These are phyloP conservation scores for Zymoseptoria tritici DNA, from an alignment of 2,329 filamentous ascomycete genomes.

Conservation along the genomic window DNA sequence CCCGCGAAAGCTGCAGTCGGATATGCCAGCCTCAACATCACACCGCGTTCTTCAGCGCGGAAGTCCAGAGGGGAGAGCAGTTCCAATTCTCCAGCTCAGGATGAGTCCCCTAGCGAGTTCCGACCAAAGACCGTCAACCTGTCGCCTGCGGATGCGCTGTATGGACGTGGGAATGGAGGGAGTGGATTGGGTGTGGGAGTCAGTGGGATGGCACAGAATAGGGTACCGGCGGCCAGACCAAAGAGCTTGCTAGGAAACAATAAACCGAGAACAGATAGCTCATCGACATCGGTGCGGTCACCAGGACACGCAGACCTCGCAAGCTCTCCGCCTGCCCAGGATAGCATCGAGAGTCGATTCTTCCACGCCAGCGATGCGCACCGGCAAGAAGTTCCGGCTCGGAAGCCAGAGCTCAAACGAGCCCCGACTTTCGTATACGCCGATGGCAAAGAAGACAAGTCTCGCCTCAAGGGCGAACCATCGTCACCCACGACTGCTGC, in stretches of 20 bases:
- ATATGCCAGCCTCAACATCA: conserved; percentile 61
- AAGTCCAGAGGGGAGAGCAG: conserved; percentile 63
- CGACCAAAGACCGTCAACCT: conserved; percentile 5
- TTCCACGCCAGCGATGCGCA: conserved; percentile 79
- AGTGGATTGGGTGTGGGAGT: conserved; percentile 14
- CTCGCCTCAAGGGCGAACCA: conserved; percentile 30
- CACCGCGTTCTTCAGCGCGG: conserved; percentile 68
- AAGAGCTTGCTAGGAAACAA: conserved; percentile 32
- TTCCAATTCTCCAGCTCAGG: conserved; percentile 47
- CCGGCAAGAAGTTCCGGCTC: conserved; percentile 23
- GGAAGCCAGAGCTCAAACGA: conserved; percentile 37
- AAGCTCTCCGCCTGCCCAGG: conserved; percentile 9
- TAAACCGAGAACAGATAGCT: conserved; percentile 18
- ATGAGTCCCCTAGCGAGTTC: conserved; percentile 13
- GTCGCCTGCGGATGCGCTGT: conserved; percentile 5
- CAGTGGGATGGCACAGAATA: conserved; percentile 2
- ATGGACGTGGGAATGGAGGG: conserved; percentile 12
- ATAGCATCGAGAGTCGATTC: conserved; percentile 58
- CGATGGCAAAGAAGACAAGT: conserved; percentile 39
- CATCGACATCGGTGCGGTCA: conserved; percentile 32
- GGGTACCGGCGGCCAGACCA: conserved; percentile 23
- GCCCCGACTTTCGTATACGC: conserved; percentile 45
- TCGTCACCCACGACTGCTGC: conserved; percentile 33
- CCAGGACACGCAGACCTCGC: conserved; percentile 25
- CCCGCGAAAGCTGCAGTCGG: conserved; percentile 49